These are phyloP conservation scores for Boletus speciosus DNA, from an alignment of 768 basidiomycete genomes.

Conservation along the genomic window DNA sequence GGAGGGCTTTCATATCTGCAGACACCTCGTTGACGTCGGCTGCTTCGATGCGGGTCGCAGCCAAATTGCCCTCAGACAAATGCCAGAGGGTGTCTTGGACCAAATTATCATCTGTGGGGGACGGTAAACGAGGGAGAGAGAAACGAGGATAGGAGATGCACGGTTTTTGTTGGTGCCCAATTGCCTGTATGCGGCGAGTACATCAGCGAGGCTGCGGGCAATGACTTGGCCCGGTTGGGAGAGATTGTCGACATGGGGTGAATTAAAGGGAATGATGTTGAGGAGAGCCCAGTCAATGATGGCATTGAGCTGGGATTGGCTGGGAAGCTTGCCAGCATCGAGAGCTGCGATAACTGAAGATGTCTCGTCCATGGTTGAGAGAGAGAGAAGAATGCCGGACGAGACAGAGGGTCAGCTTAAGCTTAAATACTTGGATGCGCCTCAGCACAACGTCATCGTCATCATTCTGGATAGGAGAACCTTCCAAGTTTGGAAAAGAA, in stretches of 20 bases:
- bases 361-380: conserved; percentile 54
- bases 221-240: conserved; percentile 54
- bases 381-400: not conserved
- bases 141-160: conserved; percentile 17
- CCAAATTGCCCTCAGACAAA: conserved; percentile 52
- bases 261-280: conserved; percentile 44
- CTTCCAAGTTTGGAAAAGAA: not conserved
- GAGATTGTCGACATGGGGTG: conserved; percentile 39
- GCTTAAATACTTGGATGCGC: not conserved
- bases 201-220: conserved; percentile 44
- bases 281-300: conserved; percentile 55
- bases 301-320: conserved; percentile 50
- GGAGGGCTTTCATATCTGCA: conserved; percentile 49
- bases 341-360: conserved; percentile 64
- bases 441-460: not conserved
- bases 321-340: conserved; percentile 68
- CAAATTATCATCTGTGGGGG: conserved; percentile 52
- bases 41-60: conserved; percentile 34
- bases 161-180: conserved; percentile 58
- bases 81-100: conserved; percentile 68
- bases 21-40: conserved; percentile 44
- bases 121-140: not conserved
- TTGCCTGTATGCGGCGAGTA: conserved; percentile 57
- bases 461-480: conserved; percentile 19
- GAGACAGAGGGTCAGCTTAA: not conserved